Conservation (phyloP, 2,329 filamentous ascomycete genomes). For the Westerdykella aurantiaca region DNA sequence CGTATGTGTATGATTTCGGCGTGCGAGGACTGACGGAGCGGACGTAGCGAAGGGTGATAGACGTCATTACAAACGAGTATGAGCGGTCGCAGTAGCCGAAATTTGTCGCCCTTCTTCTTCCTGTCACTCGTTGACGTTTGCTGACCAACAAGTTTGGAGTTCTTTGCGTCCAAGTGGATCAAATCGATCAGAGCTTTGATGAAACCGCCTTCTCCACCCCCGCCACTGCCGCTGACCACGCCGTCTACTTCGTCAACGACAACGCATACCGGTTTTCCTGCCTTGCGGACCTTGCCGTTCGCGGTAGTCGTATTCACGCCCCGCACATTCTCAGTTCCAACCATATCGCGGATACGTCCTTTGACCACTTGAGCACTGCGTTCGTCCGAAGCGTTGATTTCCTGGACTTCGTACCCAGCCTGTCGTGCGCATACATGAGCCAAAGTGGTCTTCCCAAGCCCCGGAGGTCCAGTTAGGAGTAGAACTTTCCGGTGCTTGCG, state of each 20-base stretch:
- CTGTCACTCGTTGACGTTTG: constrained; percentile 28
- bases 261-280: constrained; percentile 83
- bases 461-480: constrained; percentile 83
- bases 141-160: constrained; percentile 45
- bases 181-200: constrained; percentile 92
- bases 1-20: constrained; percentile 91
- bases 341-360: constrained; percentile 80
- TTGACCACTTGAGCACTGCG: constrained; percentile 84
- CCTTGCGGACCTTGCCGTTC: constrained; percentile 58
- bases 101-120: constrained; percentile 70
- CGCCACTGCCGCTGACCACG: constrained; percentile 72
- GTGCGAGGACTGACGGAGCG: constrained; percentile 73
- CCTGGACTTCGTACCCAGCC: constrained; percentile 91
- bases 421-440: constrained; percentile 94
- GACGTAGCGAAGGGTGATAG: constrained; percentile 83
- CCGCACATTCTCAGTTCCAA: constrained; percentile 90
- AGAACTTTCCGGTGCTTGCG: constrained; percentile 80
- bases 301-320: constrained; percentile 54
- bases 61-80: constrained; percentile 97
- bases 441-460: constrained; percentile 90
- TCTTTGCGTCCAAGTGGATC: constrained; percentile 79
- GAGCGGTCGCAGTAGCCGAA: constrained; percentile 78
- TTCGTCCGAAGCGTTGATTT: constrained; percentile 97
- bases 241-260: constrained; percentile 96
- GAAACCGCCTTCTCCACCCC: constrained; percentile 80